Percentiles rank a stretch among this genome's conserved stretches.
Conservation (phyloP, 352 stramenopile genomes). For the Phytopythium mirpurense region DNA sequence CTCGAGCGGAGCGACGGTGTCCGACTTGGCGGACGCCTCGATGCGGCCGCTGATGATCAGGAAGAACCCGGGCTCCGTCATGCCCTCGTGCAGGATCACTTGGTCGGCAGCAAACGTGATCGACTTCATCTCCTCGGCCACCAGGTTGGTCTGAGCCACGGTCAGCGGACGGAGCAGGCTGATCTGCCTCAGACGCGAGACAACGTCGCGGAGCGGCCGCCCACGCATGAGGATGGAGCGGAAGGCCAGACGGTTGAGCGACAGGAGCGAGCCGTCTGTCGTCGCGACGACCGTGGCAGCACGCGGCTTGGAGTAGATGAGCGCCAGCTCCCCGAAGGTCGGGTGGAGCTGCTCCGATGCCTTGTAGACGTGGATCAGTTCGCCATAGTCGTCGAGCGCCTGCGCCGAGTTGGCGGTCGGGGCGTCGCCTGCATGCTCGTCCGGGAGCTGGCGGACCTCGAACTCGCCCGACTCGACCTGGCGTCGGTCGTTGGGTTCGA, state of each 20-base stretch:
- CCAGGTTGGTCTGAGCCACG: constrained; percentile 84
- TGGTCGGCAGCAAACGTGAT: constrained; percentile 75
- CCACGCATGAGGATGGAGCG: constrained; percentile 89
- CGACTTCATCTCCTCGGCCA: constrained; percentile 87
- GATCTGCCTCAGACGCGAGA: constrained; percentile 78
- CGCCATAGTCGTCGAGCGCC: constrained; percentile 38
- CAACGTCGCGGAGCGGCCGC: constrained; percentile 70
- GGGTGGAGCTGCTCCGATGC: constrained; percentile 48
- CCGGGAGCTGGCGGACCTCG: constrained; percentile 59
- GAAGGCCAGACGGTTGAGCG: constrained; percentile 92
- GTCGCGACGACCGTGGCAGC: constrained; percentile 68
- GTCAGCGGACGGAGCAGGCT: constrained; percentile 78
- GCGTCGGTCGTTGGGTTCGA: background rate
- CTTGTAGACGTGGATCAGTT: constrained; percentile 77
- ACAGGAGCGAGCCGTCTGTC: constrained; percentile 73
- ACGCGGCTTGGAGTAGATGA: constrained; percentile 85
- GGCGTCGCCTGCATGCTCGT: constrained; percentile 17
- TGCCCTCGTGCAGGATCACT: constrained; percentile 86
- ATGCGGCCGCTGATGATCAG: constrained; percentile 81
- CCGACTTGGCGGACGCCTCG: constrained; percentile 47
- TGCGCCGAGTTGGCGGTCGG: constrained; percentile 10
- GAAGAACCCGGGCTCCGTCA: constrained; percentile 84
- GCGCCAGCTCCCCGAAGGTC: constrained; percentile 83
- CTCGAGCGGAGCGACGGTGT: constrained; percentile 33
- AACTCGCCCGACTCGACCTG: constrained; percentile 76